Conservation (phyloP, 129 eudicot genomes). For the Daucus carota region DH1_v3.0 NC_030385.2:39159501-39160000, state of each 20-base stretch:
- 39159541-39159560: slow-evolving; percentile 61
- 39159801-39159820: slow-evolving; percentile 74
- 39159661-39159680: slow-evolving; percentile 90
- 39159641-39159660: slow-evolving; percentile 94
- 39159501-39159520: slow-evolving; percentile 70
- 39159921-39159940: slow-evolving; percentile 82
- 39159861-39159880: slow-evolving; percentile 77
- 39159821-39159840: slow-evolving; percentile 77
- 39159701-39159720: slow-evolving; percentile 94
- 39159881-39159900: slow-evolving; percentile 90
- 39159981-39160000: slow-evolving; percentile 97
- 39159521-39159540: slow-evolving; percentile 99
- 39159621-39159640: slow-evolving; percentile 88
- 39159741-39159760: slow-evolving; percentile 67
- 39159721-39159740: slow-evolving; percentile 88
- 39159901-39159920: slow-evolving; percentile 83
- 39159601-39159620: slow-evolving; percentile 50
- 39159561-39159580: slow-evolving; percentile 66
- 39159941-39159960: slow-evolving; percentile 95
- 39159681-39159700: slow-evolving; percentile 94
- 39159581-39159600: slow-evolving; percentile 74
- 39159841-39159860: slow-evolving; percentile 78
- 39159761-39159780: slow-evolving; percentile 75
- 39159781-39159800: slow-evolving; percentile 85
- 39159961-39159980: slow-evolving; percentile 98